Evolutionary conservation across 495 filamentous ascomycete genomes (phyloP).

Genomic region (Hypoxylon trugodes): DNA sequence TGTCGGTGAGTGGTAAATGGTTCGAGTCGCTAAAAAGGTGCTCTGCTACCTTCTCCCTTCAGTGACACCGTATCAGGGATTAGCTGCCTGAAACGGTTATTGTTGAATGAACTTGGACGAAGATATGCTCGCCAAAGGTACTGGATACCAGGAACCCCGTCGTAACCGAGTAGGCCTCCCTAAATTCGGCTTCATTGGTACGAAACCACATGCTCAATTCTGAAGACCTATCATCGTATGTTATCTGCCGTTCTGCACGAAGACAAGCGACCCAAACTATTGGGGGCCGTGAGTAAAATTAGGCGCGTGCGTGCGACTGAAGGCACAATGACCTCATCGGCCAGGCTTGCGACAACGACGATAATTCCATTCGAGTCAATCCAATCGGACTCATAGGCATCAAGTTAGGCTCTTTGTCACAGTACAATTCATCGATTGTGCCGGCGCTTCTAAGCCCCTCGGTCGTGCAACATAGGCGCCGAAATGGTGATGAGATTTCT

Average conservation of each 20-base stretch:
- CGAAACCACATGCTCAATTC: conserved; percentile 20
- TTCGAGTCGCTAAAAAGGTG: conserved; percentile 2
- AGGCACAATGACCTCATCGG: background rate
- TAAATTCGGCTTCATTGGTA: conserved; percentile 12
- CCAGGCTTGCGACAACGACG: conserved; percentile 2
- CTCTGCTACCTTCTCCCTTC: background rate
- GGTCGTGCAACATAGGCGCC: conserved; percentile 23
- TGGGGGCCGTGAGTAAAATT: conserved; percentile 13
- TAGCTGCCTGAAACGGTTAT: conserved; percentile 24
- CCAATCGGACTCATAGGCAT: conserved; percentile 4
- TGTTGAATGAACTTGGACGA: conserved; percentile 23
- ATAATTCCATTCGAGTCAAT: conserved; percentile 12
- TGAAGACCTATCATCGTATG: conserved; percentile 13
- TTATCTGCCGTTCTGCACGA: conserved; percentile 6
- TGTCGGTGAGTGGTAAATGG: conserved; percentile 4
- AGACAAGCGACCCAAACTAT: conserved; percentile 5
- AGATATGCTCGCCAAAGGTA: conserved; percentile 10
- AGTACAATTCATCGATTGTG: conserved; percentile 30
- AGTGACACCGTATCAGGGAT: conserved; percentile 23
- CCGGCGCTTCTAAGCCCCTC: conserved; percentile 20
- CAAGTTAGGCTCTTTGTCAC: conserved; percentile 18
- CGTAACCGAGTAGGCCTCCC: conserved; percentile 10
- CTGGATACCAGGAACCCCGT: conserved; percentile 18
- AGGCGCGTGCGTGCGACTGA: conserved; percentile 14
- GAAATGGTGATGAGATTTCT: background rate